Evolutionary conservation across 2,329 filamentous ascomycete genomes (phyloP).

Genomic region (Dactylonectria estremocensis): DNA sequence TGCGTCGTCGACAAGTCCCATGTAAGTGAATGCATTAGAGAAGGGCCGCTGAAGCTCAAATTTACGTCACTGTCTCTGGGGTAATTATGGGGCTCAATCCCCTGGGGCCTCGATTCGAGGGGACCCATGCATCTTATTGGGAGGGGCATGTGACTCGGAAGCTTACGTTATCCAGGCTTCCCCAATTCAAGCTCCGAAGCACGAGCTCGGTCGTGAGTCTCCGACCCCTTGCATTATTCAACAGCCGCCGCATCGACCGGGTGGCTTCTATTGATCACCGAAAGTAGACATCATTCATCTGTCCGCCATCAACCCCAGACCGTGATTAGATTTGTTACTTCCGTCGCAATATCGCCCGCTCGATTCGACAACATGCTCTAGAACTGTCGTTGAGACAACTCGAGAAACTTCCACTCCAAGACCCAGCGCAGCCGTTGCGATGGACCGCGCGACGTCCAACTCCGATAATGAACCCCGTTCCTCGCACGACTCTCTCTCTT

Average conservation of each 20-base stretch:
- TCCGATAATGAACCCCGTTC: conserved; percentile 41
- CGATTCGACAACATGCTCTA: conserved; percentile 40
- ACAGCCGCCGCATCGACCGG: conserved; percentile 19
- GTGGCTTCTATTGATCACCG: conserved; percentile 44
- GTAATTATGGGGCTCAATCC: not conserved
- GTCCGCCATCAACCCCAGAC: not conserved
- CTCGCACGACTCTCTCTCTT: conserved; percentile 76
- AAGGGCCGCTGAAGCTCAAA: not conserved
- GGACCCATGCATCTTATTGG: not conserved
- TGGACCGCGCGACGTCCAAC: conserved; percentile 40
- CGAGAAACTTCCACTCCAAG: conserved; percentile 1
- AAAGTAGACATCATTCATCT: conserved; percentile 38
- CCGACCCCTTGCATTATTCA: conserved; percentile 10
- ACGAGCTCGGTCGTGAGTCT: conserved; percentile 30
- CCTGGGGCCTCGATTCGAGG: no score
- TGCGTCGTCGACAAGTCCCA: no score
- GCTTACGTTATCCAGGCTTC: conserved; percentile 47
- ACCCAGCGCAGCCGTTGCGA: conserved; percentile 19
- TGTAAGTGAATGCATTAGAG: not conserved
- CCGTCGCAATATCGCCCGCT: conserved; percentile 26
- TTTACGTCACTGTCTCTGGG: not conserved
- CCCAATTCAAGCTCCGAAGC: conserved; percentile 36
- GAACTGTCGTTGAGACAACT: conserved; percentile 26
- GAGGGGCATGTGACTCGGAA: conserved; percentile 4
- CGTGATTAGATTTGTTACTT: conserved; percentile 27